A percentile compares a stretch with the other conserved stretches of the same genome.
These are phyloP conservation scores for Botrytis fragariae DNA, from an alignment of 2,329 filamentous ascomycete species.

Conservation along the genomic window DNA sequence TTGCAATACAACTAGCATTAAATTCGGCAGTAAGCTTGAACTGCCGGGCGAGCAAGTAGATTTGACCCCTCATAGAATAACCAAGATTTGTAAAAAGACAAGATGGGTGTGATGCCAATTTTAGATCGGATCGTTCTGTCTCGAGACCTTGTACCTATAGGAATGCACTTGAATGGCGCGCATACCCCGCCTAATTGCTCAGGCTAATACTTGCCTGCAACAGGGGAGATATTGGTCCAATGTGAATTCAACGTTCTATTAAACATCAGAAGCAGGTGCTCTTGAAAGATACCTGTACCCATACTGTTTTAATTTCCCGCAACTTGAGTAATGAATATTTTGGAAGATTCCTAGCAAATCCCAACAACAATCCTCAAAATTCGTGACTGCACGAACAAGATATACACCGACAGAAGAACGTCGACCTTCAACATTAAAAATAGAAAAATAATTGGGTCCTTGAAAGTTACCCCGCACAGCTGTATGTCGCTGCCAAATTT, in stretches of 20 bases:
- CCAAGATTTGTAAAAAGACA: background rate
- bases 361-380: background rate
- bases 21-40: background rate
- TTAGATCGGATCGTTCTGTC: background rate
- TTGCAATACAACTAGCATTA: background rate
- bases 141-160: background rate
- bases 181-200: background rate
- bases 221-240: background rate
- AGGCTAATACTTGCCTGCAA: background rate
- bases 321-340: background rate
- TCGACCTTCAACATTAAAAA: background rate
- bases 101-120: background rate
- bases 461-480: background rate
- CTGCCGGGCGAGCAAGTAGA: background rate
- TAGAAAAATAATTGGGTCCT: background rate
- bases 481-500: background rate
- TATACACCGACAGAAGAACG: background rate
- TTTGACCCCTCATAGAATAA: background rate
- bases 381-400: background rate
- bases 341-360: background rate
- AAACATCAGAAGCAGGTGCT: background rate
- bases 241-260: background rate
- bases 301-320: background rate
- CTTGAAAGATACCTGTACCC: background rate
- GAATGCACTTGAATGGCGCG: background rate